These are phyloP conservation scores for Aspergillus sp. DNA, from an alignment of 2,329 filamentous ascomycete species.

Conservation along the genomic window DNA sequence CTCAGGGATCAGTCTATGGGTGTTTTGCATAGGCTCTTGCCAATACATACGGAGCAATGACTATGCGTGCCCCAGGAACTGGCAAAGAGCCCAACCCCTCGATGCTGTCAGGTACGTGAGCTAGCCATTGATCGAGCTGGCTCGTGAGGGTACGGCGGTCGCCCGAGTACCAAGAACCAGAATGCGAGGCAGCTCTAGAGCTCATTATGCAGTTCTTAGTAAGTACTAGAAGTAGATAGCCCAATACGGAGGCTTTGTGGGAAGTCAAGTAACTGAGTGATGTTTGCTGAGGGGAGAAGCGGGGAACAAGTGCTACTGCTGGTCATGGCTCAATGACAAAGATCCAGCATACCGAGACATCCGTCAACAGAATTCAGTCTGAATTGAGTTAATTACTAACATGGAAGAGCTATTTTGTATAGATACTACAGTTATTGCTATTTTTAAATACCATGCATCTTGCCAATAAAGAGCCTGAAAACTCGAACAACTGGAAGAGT, in stretches of 20 bases:
- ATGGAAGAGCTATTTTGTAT: not conserved
- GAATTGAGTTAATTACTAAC: not conserved
- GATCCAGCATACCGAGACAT: not conserved
- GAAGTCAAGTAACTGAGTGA: not conserved
- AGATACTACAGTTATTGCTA: not conserved
- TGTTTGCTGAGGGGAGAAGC: constrained; percentile 22
- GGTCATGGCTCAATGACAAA: constrained; percentile 21
- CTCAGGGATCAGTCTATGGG: constrained; percentile 13
- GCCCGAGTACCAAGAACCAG: constrained; percentile 82
- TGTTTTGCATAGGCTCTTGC: not conserved
- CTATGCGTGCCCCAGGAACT: constrained; percentile 70
- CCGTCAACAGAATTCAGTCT: not conserved
- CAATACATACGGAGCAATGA: constrained; percentile 82
- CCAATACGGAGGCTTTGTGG: not conserved
- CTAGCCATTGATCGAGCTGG: constrained; percentile 75
- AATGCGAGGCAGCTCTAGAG: constrained; percentile 66
- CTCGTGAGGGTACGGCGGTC: constrained; percentile 58
- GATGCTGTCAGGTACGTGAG: constrained; percentile 65
- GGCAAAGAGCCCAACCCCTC: constrained; percentile 66
- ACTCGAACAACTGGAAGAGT: not conserved
- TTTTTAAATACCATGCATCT: not conserved
- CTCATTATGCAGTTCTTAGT: constrained; percentile 30
- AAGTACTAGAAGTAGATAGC: not conserved
- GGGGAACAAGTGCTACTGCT: constrained; percentile 20
- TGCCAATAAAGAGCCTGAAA: not conserved